phyloP scores from a whole-genome alignment of 2,329 filamentous ascomycete genomes.

The Tympanopsis confertula region DNA sequence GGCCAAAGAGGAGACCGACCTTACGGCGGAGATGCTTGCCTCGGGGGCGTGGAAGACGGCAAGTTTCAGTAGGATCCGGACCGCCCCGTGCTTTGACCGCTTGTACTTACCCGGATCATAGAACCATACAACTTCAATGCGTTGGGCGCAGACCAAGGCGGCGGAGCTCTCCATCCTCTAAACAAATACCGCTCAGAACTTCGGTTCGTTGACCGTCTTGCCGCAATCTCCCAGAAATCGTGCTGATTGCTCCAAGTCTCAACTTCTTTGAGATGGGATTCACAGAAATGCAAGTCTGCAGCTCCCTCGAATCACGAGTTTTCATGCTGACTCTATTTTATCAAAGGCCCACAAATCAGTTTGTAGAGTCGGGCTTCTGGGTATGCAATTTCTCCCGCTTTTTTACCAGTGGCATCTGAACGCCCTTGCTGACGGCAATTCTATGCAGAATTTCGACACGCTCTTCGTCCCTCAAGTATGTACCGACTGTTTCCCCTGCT shows the following conservation, averaged over 20 bases:
- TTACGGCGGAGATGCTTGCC: constrained; percentile 85
- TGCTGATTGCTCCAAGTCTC: too few relatives aligned
- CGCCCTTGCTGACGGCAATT: too few relatives aligned
- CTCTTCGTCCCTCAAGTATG: too few relatives aligned
- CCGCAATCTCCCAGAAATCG: too few relatives aligned
- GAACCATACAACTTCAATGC: constrained; percentile 48
- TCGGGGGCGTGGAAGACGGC: constrained; percentile 85
- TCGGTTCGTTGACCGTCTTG: too few relatives aligned
- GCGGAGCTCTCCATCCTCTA: constrained; percentile 56
- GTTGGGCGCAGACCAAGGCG: constrained; percentile 47
- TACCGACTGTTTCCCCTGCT: too few relatives aligned
- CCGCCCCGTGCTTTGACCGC: constrained; percentile 4
- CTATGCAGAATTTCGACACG: too few relatives aligned
- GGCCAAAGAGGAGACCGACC: constrained; percentile 83
- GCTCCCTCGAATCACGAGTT: too few relatives aligned
- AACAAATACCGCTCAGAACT: constrained; percentile 96
- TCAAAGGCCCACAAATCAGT: constrained; percentile 81
- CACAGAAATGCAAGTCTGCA: constrained; percentile 97
- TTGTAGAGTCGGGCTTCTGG: constrained; percentile 95
- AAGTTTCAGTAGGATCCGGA: constrained; percentile 50
- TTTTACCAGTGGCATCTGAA: too few relatives aligned
- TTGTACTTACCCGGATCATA: constrained; percentile 57
- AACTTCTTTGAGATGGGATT: constrained; percentile 99
- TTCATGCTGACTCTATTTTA: too few relatives aligned
- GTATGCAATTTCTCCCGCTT: too few relatives aligned